phyloP scores from a whole-genome alignment of 2,329 filamentous ascomycete species.

The Harringtonia aguacate region DNA sequence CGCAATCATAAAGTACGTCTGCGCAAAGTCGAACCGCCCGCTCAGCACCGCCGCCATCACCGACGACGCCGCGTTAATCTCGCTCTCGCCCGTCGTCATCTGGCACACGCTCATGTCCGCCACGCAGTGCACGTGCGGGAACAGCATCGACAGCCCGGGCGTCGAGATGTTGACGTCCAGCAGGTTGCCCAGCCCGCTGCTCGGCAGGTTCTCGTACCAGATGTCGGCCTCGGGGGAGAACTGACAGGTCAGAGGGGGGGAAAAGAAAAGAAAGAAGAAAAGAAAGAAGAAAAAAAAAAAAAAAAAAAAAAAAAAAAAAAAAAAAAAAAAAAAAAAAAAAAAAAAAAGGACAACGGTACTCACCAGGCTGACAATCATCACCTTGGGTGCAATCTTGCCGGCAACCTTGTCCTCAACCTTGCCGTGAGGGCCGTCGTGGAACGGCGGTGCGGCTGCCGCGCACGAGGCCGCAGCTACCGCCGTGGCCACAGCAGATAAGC shows the following conservation, averaged over 20 bases:
- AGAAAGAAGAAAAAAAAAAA: not conserved
- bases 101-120: slow-evolving; percentile 53
- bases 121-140: slow-evolving; percentile 55
- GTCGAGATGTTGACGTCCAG: slow-evolving; percentile 45
- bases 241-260: slow-evolving; percentile 25
- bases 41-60: slow-evolving; percentile 54
- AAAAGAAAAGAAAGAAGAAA: too few relatives aligned
- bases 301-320: not conserved
- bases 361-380: slow-evolving; percentile 55
- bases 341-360: slow-evolving; percentile 6
- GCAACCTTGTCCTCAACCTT: too few relatives aligned
- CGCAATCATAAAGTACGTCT: slow-evolving; percentile 60
- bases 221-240: slow-evolving; percentile 50
- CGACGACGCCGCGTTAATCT: slow-evolving; percentile 65
- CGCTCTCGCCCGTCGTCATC: slow-evolving; percentile 54
- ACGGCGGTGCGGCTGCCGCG: too few relatives aligned
- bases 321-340: too few relatives aligned
- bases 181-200: slow-evolving; percentile 39
- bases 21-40: slow-evolving; percentile 48
- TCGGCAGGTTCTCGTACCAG: slow-evolving; percentile 45
- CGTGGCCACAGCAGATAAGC: too few relatives aligned
- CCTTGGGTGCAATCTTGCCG: slow-evolving; percentile 39
- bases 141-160: slow-evolving; percentile 54
- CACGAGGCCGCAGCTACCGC: too few relatives aligned
- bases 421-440: too few relatives aligned